phyloP scores from a whole-genome alignment of 441 rosid genomes.

The Bruguiera hainesii region DNA sequence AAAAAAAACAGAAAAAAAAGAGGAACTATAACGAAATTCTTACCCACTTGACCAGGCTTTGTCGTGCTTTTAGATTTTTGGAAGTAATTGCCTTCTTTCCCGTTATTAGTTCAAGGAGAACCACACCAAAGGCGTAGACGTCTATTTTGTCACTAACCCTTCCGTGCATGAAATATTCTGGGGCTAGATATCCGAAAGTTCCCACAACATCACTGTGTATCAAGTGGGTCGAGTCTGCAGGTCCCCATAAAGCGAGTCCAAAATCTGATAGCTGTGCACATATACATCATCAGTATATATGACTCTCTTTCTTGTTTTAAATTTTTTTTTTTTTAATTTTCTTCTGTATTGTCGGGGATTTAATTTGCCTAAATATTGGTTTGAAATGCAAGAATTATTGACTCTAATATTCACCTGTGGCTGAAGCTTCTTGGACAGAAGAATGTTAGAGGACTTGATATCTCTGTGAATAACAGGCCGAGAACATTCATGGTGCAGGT shows the following conservation, averaged over 20 bases:
- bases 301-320: no score
- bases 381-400: neutral
- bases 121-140: slow-evolving; percentile 80
- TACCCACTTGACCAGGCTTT: slow-evolving; percentile 87
- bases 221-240: slow-evolving; percentile 37
- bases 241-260: slow-evolving; percentile 79
- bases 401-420: slow-evolving; percentile 51
- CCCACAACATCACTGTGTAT: slow-evolving; percentile 64
- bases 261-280: slow-evolving; percentile 67
- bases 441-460: slow-evolving; percentile 83
- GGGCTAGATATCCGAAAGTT: slow-evolving; percentile 93
- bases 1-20: no score
- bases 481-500: slow-evolving; percentile 54
- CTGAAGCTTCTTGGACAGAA: slow-evolving; percentile 57
- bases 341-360: neutral
- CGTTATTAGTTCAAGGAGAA: slow-evolving; percentile 72
- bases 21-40: slow-evolving; percentile 19
- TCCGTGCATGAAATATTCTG: slow-evolving; percentile 89
- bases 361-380: neutral
- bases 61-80: slow-evolving; percentile 31
- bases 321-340: neutral
- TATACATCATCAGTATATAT: neutral
- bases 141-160: slow-evolving; percentile 75
- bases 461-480: slow-evolving; percentile 77
- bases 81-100: slow-evolving; percentile 68